phyloP scores from a whole-genome alignment of 2,329 filamentous ascomycete species.

The Epichloe sp. region DNA sequence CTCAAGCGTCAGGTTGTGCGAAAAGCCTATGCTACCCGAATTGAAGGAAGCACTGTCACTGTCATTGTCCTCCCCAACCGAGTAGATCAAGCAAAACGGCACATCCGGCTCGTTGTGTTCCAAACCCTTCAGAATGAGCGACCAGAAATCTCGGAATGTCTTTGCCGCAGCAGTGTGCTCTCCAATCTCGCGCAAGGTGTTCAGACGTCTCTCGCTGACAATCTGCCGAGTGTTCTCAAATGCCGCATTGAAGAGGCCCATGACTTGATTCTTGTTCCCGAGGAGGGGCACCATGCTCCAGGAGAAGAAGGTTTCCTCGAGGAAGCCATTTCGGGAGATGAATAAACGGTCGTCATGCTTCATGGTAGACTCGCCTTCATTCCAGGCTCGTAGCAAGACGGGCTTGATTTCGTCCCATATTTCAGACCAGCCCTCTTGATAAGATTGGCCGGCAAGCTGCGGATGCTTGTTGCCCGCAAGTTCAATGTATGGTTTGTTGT shows the following conservation, averaged over 20 bases:
- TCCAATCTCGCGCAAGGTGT: slow-evolving; percentile 61
- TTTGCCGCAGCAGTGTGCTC: slow-evolving; percentile 60
- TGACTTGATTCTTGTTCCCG: slow-evolving; percentile 57
- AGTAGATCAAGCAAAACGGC: slow-evolving; percentile 38
- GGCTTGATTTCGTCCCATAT: slow-evolving; percentile 60
- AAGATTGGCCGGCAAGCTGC: slow-evolving; percentile 43
- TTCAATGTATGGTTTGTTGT: slow-evolving; percentile 53
- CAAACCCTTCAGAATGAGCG: slow-evolving; percentile 51
- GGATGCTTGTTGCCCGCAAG: slow-evolving; percentile 55
- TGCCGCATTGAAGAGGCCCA: slow-evolving; percentile 64
- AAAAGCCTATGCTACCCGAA: slow-evolving; percentile 47
- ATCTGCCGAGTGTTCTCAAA: slow-evolving; percentile 70
- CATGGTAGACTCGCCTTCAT: slow-evolving; percentile 64
- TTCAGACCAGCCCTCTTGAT: slow-evolving; percentile 51
- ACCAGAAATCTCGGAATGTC: slow-evolving; percentile 61
- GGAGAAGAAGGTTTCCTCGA: slow-evolving; percentile 70
- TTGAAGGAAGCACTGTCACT: slow-evolving; percentile 39
- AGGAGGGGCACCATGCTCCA: slow-evolving; percentile 71
- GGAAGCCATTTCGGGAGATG: slow-evolving; percentile 50
- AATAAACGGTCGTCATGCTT: slow-evolving; percentile 70
- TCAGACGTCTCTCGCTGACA: slow-evolving; percentile 64
- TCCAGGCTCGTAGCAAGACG: slow-evolving; percentile 51
- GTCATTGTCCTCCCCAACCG: slow-evolving; percentile 28
- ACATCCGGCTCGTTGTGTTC: slow-evolving; percentile 54
- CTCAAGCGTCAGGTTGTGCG: slow-evolving; percentile 41